phyloP scores from a whole-genome alignment of 257 asterid species.

The Scutellaria galericulata region DNA sequence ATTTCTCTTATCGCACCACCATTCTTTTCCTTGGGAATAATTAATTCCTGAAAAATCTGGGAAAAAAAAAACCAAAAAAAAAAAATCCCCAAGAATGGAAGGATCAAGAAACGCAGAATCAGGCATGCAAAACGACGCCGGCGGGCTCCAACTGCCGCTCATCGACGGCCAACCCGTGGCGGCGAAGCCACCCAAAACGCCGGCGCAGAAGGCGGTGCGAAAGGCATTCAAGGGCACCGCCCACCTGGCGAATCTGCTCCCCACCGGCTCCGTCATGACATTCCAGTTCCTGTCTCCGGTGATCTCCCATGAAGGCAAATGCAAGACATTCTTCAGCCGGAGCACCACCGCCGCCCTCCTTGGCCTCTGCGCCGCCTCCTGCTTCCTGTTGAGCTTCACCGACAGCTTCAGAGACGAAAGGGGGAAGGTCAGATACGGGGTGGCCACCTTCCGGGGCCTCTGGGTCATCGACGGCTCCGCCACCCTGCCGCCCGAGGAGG shows the following conservation, averaged over 20 bases:
- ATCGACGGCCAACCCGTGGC: slow-evolving; percentile 35
- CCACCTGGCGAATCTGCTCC: slow-evolving; percentile 79
- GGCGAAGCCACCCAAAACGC: slow-evolving; percentile 51
- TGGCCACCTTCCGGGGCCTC: slow-evolving; percentile 73
- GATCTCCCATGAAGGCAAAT: slow-evolving; percentile 68
- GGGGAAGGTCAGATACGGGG: slow-evolving; percentile 82
- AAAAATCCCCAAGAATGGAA: slow-evolving; percentile 7
- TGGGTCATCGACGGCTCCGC: slow-evolving; percentile 64
- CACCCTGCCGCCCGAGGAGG: slow-evolving; percentile 47
- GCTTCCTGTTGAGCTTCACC: slow-evolving; percentile 67
- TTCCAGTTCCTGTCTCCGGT: slow-evolving; percentile 75
- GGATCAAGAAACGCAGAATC: slow-evolving; percentile 12
- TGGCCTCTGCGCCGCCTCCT: slow-evolving; percentile 51
- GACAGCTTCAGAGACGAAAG: slow-evolving; percentile 76
- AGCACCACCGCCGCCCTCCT: slow-evolving; percentile 52
- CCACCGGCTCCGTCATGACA: slow-evolving; percentile 84
- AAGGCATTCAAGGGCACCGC: slow-evolving; percentile 84
- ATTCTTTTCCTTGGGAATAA: slow-evolving; percentile 1
- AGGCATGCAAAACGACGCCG: not conserved
- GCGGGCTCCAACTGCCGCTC: slow-evolving; percentile 45
- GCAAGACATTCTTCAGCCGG: slow-evolving; percentile 53
- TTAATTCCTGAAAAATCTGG: not conserved
- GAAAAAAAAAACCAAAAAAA: not conserved
- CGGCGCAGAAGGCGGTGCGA: slow-evolving; percentile 59
- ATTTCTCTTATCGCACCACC: not conserved